Evolutionary conservation across 352 stramenopile species (phyloP), one percentile per base, ranked within the genome.

Genomic region (Phytopythium ostracodes): DNA sequence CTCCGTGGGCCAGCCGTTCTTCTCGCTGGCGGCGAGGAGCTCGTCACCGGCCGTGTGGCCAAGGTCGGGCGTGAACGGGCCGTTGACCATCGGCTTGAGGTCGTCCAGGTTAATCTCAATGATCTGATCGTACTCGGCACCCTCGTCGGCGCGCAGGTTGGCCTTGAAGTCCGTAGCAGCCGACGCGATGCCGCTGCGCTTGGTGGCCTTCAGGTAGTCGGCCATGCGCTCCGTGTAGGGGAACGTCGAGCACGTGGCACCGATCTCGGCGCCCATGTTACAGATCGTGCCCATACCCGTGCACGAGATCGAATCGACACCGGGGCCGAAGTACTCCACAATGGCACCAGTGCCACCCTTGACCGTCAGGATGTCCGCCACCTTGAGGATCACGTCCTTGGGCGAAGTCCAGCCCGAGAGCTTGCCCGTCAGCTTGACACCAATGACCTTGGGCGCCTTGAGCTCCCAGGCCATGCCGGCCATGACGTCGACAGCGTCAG

Each of bases 221-320:
- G 76, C 77, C 92, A 98, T 98, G 69, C 89, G 83, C 56, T 94
- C 77, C 55, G 90, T 96, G 84, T 95, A 98, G 7, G 90, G 90
- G 85, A 98, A 98, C 29, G 89, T 98, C 47, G 92, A 97, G 81
- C 88, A 97, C 55, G 92, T 98, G 51, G 92, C 92, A 52, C 92
- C 92, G 61, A 98, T 97, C 68, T 98, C 92, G 25, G 92, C 92
- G 78, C 92, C 92, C 92, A 98, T 98, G 84, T 98, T 98, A 89
- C 88, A 96, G 72, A 98, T 98, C 70, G 92, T 98, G 62, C 87
- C 92, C 89, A 97, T 97, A 68, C 90, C 92, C 68, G 92, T 98
- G 84, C 90, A 97, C 65, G 88, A 97, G 64, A 98, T 97, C 58
- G 86, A 96, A 58, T 97, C 90, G 5, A 97, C 88, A 72, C 92